Base-by-base conservation (phyloP, 257 asterid genomes). In the Solanum boliviense region DNA sequence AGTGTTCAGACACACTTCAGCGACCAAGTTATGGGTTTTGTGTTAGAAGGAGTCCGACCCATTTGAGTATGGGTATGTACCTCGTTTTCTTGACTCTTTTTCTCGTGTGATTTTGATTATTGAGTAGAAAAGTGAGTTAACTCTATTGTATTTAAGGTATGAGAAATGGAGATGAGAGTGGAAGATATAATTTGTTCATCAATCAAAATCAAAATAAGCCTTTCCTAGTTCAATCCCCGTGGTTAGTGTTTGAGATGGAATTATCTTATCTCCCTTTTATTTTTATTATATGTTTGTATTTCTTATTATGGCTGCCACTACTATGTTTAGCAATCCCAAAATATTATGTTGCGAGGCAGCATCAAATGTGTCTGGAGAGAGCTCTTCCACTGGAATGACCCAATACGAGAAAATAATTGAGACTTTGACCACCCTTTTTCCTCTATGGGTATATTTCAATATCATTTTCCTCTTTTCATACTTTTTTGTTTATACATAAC, bases 361-460 rank as follows among this genome's bases (percentile, higher is more conserved):
- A 21, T 83, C 98, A 79, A 88, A 91, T 89, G 92, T 86, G 84
- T 90, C 99, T 81, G 98, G 94, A 89, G 98, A 96, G 90, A 91
- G 91, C 88, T 32, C 91, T 89, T 92, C 95, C 73, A 87, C 88
- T 88, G 91, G 89, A 90, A 90, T 94, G 95, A 93, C 92, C 92
- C 94, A 88, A 91, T 95, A 96, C 83, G 98, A 95, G 93, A 94
- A 86, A 92, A 92, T 96, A 89, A 93, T 96, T 86, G 99, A 96
- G 89, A 94, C 97, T 72, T 91, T 96, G 93, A 96, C 98, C 9
- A 95, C 98, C 67, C 96, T 96, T 87, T 96, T 96, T 91, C 99
- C 99, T 85, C 86, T 94, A 85, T 96, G 99, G 99, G 99, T 96
- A 94, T 88, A 96, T 88, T 56, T 56, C 85, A 58, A 21, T 20